A percentile compares a stretch with the other conserved stretches of the same genome.
phyloP scores from a whole-genome alignment of 192 early-diverging fungal species.

The Anaeromyces robustus region DNA sequence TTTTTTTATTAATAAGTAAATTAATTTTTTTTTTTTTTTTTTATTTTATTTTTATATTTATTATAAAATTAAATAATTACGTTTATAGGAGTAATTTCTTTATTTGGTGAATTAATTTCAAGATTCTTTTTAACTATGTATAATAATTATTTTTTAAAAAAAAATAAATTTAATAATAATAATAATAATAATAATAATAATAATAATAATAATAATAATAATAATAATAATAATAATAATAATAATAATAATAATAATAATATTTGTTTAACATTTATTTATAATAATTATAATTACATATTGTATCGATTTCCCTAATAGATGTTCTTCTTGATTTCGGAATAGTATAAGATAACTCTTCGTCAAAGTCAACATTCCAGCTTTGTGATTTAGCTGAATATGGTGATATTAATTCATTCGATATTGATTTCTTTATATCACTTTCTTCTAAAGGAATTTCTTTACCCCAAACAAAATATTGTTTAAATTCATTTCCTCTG shows the following conservation, averaged over 20 bases:
- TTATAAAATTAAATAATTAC: no score
- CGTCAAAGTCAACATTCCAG: background rate
- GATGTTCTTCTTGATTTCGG: background rate
- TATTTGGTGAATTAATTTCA: background rate
- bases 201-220: background rate
- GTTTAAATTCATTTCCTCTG: background rate
- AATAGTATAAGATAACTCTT: background rate
- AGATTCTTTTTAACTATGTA: background rate
- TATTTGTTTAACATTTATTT: no score
- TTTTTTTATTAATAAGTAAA: no score
- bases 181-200: background rate
- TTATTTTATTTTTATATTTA: no score
- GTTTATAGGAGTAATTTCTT: background rate
- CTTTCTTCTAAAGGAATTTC: background rate
- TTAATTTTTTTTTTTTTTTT: background rate
- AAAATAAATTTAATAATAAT: background rate
- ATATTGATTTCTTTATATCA: background rate
- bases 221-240: background rate
- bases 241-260: background rate
- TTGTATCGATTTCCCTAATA: background rate
- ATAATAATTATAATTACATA: background rate
- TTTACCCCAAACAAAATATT: background rate
- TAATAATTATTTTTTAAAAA: background rate
- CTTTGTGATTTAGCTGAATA: background rate
- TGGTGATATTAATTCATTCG: background rate